Base-by-base conservation (phyloP, 106 monocot genomes). In the Dendrobium catenatum region DNA sequence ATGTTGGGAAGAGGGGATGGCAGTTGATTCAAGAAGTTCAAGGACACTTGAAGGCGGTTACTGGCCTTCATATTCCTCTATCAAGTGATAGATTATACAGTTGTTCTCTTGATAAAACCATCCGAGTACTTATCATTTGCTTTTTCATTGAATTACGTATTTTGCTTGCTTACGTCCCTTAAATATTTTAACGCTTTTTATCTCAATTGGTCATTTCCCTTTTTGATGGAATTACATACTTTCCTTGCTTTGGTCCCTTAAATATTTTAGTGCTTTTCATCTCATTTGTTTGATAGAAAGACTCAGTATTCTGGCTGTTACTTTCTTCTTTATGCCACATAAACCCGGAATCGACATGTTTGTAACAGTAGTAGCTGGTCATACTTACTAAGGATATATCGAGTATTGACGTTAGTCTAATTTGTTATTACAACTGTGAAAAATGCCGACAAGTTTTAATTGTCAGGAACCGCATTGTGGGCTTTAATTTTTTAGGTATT, bases 41-140 rank as follows among this genome's bases (percentile, higher is more conserved):
- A 72, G 86, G 67, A 17, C 89, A 89, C 73, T 13, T 73, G 43
- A 89, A 84, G 80, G 86, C 86, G 18, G 86, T 89, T 54, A 89
- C 86, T 37, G 82, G 84, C 78, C 84, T 89, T 67, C 64, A 83
- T 64, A 68, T 86, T 76, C 54, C 86, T 73, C 27, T 56, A 42
- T 80, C 86, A 61, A 80, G 84, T 42, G 81, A 84, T 70, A 89
- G 74, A 67, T 72, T 89, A 27, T 89, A 86, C 33, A 89, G 89
- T 80, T 79, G 84, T 77, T 89, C 89, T 29, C 84, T 54, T 66
- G 89, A 89, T 79, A 89, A 82, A 80, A 84, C 89, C 77, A 80
- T 89, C 72, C 81, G 86, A 64, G 89, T 89, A 82, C 49, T 86
- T 77, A 74, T 59, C 18, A n/a, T 31, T 54, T 83, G 33, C 5